Conservation (phyloP, 2,329 filamentous ascomycete genomes). For the Zymoseptoria pseudotritici region DNA sequence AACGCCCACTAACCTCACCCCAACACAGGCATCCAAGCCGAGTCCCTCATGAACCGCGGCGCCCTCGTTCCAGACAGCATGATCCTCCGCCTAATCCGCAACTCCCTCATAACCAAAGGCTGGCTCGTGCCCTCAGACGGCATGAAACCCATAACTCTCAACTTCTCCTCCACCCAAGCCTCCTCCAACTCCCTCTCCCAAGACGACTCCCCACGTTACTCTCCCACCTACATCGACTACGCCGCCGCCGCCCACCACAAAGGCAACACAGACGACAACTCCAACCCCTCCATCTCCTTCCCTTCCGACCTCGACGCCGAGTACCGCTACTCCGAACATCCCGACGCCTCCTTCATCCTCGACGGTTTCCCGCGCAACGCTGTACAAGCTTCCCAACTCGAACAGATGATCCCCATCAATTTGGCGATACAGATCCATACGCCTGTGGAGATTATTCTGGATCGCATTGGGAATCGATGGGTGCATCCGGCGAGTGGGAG, state of each 20-base stretch:
- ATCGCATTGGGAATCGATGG: conserved; percentile 87
- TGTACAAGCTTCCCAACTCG: conserved; percentile 67
- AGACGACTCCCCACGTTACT: background rate
- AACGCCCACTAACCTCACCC: background rate
- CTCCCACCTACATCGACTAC: background rate
- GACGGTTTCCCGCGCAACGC: conserved; percentile 93
- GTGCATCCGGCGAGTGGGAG: conserved; percentile 85
- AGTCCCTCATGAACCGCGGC: conserved; percentile 78
- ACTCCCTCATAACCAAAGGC: conserved; percentile 75
- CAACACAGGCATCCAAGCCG: conserved; percentile 75
- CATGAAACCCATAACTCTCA: conserved; percentile 40
- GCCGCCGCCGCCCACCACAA: conserved; percentile 24
- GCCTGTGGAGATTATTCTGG: conserved; percentile 76
- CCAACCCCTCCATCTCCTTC: conserved; percentile 30
- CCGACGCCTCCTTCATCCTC: conserved; percentile 82
- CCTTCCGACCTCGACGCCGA: conserved; percentile 27
- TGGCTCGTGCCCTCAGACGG: conserved; percentile 55
- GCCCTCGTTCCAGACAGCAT: conserved; percentile 85
- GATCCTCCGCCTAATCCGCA: conserved; percentile 86
- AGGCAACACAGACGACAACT: background rate
- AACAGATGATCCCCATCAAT: conserved; percentile 84
- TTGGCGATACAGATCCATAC: conserved; percentile 82
- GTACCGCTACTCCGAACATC: conserved; percentile 54
- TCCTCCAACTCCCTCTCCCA: background rate
- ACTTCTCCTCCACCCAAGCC: conserved; percentile 29